Base-by-base conservation (phyloP, 768 basidiomycete genomes). In the Chalciporus pseudorubinellus region DNA sequence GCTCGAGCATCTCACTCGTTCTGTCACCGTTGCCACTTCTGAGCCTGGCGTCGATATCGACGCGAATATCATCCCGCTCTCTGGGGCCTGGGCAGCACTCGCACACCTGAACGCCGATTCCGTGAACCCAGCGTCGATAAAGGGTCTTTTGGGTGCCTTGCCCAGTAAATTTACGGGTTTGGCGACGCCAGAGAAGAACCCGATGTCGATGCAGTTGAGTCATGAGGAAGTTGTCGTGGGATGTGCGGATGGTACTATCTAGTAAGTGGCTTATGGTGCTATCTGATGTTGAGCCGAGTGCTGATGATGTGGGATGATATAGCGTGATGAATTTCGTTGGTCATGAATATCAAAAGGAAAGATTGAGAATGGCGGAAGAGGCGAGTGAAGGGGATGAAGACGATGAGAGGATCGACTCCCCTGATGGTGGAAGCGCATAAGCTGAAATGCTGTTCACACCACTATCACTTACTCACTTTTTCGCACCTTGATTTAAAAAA, bases 181-280 rank as follows among this genome's bases (percentile, higher is more conserved):
- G 39, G 87, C 90, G 26, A 88, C 82, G 20, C 91, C 93, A 2
- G 92, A 89, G 70, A 91, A 93, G 79, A 93, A 95, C 60, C 93
- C 92, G 8, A 93, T 93, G 92, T 89, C 88, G 55, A 89, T 95
- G 85, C 90, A 91, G 57, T 67, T 95, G 60, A 92, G 87, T 59
- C 88, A 92, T 58, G 92, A 94, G 62, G 90, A 93, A 64, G 87
- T 94, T 1, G 91, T 93, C 16, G 89, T 94, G 24, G 91, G 91
- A 0, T 93, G 91, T 74, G 89, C 89, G 22, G 91, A 93, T 68
- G 91, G 91, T 13, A 91, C 89, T 3, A 93, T 93, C 59, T 93
- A 93, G 90, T 93, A 56, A 72, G 89, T 75, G 13, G n/a, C 31
- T 29, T 49, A 8, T 46, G 33, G 33, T 22, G 19, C 26, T 19